Percentiles rank a stretch among this genome's conserved stretches.
These are phyloP conservation scores for Grifola frondosa DNA, from an alignment of 1,284 basidiomycete genomes.

Conservation along the genomic window DNA sequence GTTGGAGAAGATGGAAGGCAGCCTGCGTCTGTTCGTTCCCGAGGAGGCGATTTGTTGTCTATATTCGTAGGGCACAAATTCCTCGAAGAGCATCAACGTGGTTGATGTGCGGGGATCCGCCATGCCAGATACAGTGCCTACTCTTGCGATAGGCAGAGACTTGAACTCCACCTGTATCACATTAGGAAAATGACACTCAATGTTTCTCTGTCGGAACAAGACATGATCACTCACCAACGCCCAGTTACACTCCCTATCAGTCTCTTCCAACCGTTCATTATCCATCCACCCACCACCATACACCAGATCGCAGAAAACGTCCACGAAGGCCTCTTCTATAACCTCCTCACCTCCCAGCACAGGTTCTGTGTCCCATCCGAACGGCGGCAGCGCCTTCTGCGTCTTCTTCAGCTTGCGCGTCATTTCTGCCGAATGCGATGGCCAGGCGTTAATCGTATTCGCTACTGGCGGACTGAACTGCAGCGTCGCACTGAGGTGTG, in stretches of 20 bases:
- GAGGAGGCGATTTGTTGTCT: slow-evolving; percentile 66
- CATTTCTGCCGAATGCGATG: slow-evolving; percentile 69
- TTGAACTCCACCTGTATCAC: slow-evolving; percentile 85
- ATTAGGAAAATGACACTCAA: background rate
- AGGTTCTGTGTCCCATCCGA: slow-evolving; percentile 84
- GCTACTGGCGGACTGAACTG: slow-evolving; percentile 74
- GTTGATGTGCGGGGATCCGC: slow-evolving; percentile 55
- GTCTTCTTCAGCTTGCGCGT: slow-evolving; percentile 79
- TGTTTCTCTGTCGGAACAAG: background rate
- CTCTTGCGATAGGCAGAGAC: slow-evolving; percentile 50
- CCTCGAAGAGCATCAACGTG: slow-evolving; percentile 79
- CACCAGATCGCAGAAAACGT: slow-evolving; percentile 84
- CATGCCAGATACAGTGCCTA: slow-evolving; percentile 29
- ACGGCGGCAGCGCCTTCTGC: slow-evolving; percentile 75
- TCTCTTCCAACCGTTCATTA: slow-evolving; percentile 66
- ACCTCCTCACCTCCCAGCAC: slow-evolving; percentile 71
- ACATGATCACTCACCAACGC: slow-evolving; percentile 64
- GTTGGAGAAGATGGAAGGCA: slow-evolving; percentile 37
- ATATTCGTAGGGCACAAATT: slow-evolving; percentile 85
- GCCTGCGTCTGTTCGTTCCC: slow-evolving; percentile 32
- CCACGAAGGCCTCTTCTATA: slow-evolving; percentile 84
- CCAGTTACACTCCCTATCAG: slow-evolving; percentile 87
- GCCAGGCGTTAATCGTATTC: slow-evolving; percentile 68
- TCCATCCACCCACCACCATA: slow-evolving; percentile 83
- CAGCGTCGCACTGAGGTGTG: slow-evolving; percentile 73